Evolutionary conservation across 768 basidiomycete genomes (phyloP).

Genomic region (Calocybe gangraenosa): DNA sequence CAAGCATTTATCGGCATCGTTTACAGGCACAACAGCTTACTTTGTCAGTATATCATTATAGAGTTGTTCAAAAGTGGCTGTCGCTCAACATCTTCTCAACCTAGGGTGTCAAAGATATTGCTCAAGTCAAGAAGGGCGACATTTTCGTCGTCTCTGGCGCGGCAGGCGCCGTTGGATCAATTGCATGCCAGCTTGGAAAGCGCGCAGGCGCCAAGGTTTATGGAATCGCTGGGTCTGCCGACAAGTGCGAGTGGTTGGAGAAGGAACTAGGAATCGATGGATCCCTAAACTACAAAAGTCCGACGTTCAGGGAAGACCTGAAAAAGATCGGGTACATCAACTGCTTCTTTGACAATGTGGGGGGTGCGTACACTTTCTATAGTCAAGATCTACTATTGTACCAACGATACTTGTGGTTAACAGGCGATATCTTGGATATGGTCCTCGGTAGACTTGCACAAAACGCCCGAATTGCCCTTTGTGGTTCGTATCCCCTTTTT

Average conservation of each 20-base stretch:
- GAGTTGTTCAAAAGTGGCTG: not conserved
- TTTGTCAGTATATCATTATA: slow-evolving; percentile 48
- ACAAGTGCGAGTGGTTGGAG: slow-evolving; percentile 86
- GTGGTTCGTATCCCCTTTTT: slow-evolving; percentile 58
- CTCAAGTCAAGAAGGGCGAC: slow-evolving; percentile 77
- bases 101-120: slow-evolving; percentile 81
- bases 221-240: slow-evolving; percentile 79
- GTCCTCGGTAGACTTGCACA: slow-evolving; percentile 70
- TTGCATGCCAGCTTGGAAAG: slow-evolving; percentile 84
- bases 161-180: slow-evolving; percentile 84
- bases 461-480: slow-evolving; percentile 73
- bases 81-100: not conserved
- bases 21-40: slow-evolving; percentile 80
- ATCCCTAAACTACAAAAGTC: slow-evolving; percentile 85
- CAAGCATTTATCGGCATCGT: not conserved
- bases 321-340: slow-evolving; percentile 77
- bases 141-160: slow-evolving; percentile 85
- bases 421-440: slow-evolving; percentile 79
- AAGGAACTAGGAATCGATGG: slow-evolving; percentile 79
- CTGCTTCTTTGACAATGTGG: slow-evolving; percentile 83
- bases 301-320: slow-evolving; percentile 67
- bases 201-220: slow-evolving; percentile 76
- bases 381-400: not conserved
- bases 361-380: too few species aligned
- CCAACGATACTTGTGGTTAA: too few species aligned